Evolutionary conservation across 805 yeast genomes (phyloP), one percentile per base, ranked within the genome.

Genomic region (Candida yuanshanica): DNA sequence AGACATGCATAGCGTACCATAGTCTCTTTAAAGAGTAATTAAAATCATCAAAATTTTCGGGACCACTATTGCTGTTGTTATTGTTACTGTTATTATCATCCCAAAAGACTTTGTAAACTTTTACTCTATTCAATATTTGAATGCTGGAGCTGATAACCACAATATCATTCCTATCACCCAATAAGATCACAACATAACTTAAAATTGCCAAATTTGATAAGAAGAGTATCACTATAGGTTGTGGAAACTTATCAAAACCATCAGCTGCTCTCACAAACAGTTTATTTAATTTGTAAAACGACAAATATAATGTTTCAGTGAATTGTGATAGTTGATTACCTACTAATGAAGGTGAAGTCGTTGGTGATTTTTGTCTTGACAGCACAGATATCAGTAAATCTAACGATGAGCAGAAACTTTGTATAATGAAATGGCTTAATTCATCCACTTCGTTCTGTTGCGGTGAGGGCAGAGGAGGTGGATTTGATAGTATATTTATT

Each of bases 101-200:
- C 44, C 54, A 52, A 33, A 60, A 55, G 13, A 66, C 63, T 39
- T 53, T 72, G 53, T 54, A 66, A 8, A 81, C 59, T 46, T 71
- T 71, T 58, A 77, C 72, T 50, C 80, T 87, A 54, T 76, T 76
- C 52, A 80, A 74, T 12, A 79, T 66, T 2, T 79, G 62, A 12
- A 72, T 66, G 2, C 82, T 65, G 42, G 72, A 63, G 4, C 78
- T 69, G 22, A 83, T 64, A 20, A 1, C 81, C 79, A 40, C 37
- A 31, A 78, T 61, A 7, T 84, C 75, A 51, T 75, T 78, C 26
- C 71, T 68, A 39, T 74, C 76, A 0, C 90, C 89, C 20, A 79
- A 72, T 32, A 80, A 62, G 2, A 79, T 61, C 9, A 80, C 68
- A 9, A 77, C 62, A 51, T 79, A 83, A 52, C 81, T 81, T 23